Evolutionary conservation across 768 basidiomycete genomes (phyloP), one percentile per base, ranked within the genome.

Genomic region (Leccinum pellstonianum): DNA sequence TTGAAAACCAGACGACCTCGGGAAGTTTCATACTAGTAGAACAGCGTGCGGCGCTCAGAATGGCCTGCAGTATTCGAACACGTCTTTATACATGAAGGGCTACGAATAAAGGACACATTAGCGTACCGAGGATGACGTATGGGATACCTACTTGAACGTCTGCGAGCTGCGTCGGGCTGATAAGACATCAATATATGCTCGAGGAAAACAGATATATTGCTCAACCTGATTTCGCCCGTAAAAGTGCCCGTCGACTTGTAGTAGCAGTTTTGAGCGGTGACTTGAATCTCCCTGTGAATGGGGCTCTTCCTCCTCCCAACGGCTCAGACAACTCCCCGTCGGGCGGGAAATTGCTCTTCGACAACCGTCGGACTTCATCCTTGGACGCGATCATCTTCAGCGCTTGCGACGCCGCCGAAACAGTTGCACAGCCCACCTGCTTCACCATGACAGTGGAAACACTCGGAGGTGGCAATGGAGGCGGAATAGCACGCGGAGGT

Each of bases 261-360:
- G 80, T 95, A 91, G 71, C 86, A 85, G 79, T 98, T 98, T 77
- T 99, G 95, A 17, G 95, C 95, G 31, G 93, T 79, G 65, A 98
- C 83, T 66, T 89, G 79, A 72, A 96, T 76, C 46, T 87, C 86
- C 61, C 85, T 82, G 67, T 84, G 79, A 54, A 93, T 67, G 55
- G 77, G 69, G 23, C 83, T 80, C 72, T 85, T 79, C 53, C 14
- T 10, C 58, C 58, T 50, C 43, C n/a, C 10, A 43, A 43, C 4
- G 64, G 58, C 21, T 6, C 6, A 41, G 12, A 48, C 19, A 58
- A 21, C 57, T 61, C 64, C n/a, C 51, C 59, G 3, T 58, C 51
- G 17, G 12, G 29, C 31, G 61, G 51, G 27, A 58, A 48, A 43
- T 64, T 54, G 3, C 59, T 58, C 54, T 10, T n/a, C 50, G 70